Evolutionary conservation across 2,329 filamentous ascomycete genomes (phyloP).

Genomic region (Hypoxylon sp.): DNA sequence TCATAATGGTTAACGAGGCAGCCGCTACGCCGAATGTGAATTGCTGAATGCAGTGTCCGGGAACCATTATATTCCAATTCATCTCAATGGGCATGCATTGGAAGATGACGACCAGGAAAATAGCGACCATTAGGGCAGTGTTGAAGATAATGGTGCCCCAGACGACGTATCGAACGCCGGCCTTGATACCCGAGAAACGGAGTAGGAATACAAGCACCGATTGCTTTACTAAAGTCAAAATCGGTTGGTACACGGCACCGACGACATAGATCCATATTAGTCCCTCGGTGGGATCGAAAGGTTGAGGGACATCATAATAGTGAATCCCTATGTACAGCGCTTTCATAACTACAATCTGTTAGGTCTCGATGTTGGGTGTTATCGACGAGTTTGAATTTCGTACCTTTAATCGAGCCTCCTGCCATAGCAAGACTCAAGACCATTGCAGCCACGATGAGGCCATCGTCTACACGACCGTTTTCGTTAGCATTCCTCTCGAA

Average conservation of each 20-base stretch:
- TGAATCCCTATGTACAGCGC: slow-evolving; percentile 41
- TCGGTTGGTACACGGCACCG: slow-evolving; percentile 62
- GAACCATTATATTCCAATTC: slow-evolving; percentile 53
- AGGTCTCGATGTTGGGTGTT: neutral
- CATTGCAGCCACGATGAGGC: slow-evolving; percentile 49
- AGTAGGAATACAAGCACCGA: slow-evolving; percentile 62
- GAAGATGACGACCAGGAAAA: slow-evolving; percentile 58
- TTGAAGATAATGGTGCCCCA: slow-evolving; percentile 55
- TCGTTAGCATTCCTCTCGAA: slow-evolving; percentile 5
- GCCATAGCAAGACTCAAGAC: slow-evolving; percentile 40
- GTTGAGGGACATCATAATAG: slow-evolving; percentile 38
- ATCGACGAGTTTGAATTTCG: neutral
- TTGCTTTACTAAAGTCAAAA: slow-evolving; percentile 62
- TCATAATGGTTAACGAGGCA: slow-evolving; percentile 57
- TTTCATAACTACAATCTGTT: slow-evolving; percentile 37
- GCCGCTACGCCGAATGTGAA: slow-evolving; percentile 40
- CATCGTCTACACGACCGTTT: slow-evolving; percentile 46
- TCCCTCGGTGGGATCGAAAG: slow-evolving; percentile 44
- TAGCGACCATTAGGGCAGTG: slow-evolving; percentile 53
- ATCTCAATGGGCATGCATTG: slow-evolving; percentile 57
- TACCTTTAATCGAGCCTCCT: slow-evolving; percentile 41
- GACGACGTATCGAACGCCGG: slow-evolving; percentile 52
- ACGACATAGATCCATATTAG: slow-evolving; percentile 56
- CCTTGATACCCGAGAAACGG: slow-evolving; percentile 57
- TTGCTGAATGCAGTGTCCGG: slow-evolving; percentile 53